Conservation (phyloP, 192 early-diverging fungal genomes). For the Ramicandelaber brevisporus region DNA sequence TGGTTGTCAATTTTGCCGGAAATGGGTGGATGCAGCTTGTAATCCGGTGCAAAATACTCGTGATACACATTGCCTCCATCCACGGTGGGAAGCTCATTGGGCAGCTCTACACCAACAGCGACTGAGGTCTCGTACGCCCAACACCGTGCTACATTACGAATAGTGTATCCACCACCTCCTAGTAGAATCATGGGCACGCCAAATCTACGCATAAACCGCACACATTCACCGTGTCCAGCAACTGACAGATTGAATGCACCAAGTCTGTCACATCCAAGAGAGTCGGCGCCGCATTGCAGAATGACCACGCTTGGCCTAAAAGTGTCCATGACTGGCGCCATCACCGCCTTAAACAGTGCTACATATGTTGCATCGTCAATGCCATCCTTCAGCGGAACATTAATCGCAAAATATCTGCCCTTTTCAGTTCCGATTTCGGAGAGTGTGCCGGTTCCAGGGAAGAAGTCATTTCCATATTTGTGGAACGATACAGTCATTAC, state of each 20-base stretch:
- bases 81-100: constrained; percentile 43
- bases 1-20: constrained; percentile 63
- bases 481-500: constrained; percentile 95
- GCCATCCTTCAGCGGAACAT: constrained; percentile 81
- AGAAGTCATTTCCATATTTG: constrained; percentile 81
- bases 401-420: constrained; percentile 84
- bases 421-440: constrained; percentile 67
- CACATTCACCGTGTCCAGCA: constrained; percentile 67
- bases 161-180: constrained; percentile 94
- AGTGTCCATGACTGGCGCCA: constrained; percentile 81
- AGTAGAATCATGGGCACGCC: constrained; percentile 77
- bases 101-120: constrained; percentile 48
- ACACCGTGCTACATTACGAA: constrained; percentile 83
- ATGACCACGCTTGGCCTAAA: constrained; percentile 80
- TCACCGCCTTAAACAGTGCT: constrained; percentile 34
- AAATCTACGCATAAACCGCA: constrained; percentile 76
- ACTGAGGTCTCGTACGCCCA: constrained; percentile 92
- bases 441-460: constrained; percentile 79
- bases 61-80: constrained; percentile 49
- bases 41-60: constrained; percentile 75
- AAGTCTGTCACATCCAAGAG: constrained; percentile 76
- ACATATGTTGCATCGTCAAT: constrained; percentile 81
- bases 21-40: constrained; percentile 64
- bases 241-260: constrained; percentile 92
- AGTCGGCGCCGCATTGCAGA: constrained; percentile 93